Conservation (phyloP, 2,329 filamentous ascomycete genomes). For the Mariannaea elegans region DNA sequence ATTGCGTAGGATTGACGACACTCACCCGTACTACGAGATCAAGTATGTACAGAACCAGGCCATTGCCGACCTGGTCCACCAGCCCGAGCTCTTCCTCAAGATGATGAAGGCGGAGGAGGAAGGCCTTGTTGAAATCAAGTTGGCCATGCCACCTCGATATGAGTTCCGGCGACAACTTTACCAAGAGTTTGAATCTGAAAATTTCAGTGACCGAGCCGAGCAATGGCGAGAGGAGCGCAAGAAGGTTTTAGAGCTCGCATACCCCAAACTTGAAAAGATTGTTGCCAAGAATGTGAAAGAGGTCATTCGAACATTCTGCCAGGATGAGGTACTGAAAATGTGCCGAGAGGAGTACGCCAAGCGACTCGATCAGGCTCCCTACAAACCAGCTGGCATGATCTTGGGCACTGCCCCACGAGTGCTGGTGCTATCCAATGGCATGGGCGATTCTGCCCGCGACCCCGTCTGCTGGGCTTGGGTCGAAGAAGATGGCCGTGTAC, state of each 20-base stretch:
- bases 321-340: conserved; percentile 87
- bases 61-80: conserved; percentile 79
- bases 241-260: conserved; percentile 83
- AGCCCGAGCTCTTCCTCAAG: conserved; percentile 90
- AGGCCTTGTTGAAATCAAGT: conserved; percentile 85
- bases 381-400: conserved; percentile 92
- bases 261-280: conserved; percentile 81
- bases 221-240: conserved; percentile 91
- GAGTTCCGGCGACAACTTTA: conserved; percentile 81
- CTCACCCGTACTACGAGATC: conserved; percentile 96
- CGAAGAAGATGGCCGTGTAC: conserved; percentile 87
- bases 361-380: conserved; percentile 93
- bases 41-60: conserved; percentile 95
- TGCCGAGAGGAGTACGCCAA: conserved; percentile 90
- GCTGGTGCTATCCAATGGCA: conserved; percentile 86
- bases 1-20: conserved; percentile 89
- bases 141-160: conserved; percentile 79
- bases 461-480: conserved; percentile 92
- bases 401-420: conserved; percentile 89
- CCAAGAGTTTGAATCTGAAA: conserved; percentile 89
- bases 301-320: conserved; percentile 90
- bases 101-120: conserved; percentile 98
- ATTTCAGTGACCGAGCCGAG: conserved; percentile 93
- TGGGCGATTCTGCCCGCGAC: conserved; percentile 76
- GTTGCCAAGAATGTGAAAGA: conserved; percentile 96